A percentile compares a stretch with the other conserved stretches of the same genome.
Evolutionary conservation across 2,329 filamentous ascomycete species (phyloP).

Genomic region (Hymenoscyphus infarciens): DNA sequence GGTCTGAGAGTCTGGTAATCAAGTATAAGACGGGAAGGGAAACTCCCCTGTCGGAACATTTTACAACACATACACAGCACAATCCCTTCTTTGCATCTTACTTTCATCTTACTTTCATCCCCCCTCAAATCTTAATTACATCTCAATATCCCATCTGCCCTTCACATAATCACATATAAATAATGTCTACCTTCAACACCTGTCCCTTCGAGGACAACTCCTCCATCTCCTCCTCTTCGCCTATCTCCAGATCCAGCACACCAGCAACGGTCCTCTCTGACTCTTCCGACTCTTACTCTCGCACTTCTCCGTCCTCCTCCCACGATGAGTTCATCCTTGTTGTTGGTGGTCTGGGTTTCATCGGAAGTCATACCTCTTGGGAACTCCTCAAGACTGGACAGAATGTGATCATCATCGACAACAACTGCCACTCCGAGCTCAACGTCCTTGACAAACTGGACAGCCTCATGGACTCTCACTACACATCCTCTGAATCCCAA

Average conservation of each 20-base stretch:
- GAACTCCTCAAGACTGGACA: slow-evolving; percentile 47
- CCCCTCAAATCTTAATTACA: no score
- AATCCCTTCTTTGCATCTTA: neutral
- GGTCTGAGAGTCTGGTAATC: neutral
- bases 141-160: no score
- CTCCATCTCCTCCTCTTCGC: neutral
- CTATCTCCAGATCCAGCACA: slow-evolving; percentile 4
- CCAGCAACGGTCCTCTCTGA: slow-evolving; percentile 6
- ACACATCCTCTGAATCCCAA: slow-evolving; percentile 10
- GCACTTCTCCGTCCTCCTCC: neutral
- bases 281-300: neutral
- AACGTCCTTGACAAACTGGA: slow-evolving; percentile 25
- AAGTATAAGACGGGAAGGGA: neutral
- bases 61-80: neutral
- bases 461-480: slow-evolving; percentile 22
- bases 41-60: neutral
- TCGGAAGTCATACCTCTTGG: slow-evolving; percentile 48
- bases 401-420: slow-evolving; percentile 42
- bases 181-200: neutral
- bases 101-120: neutral
- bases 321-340: slow-evolving; percentile 36
- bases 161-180: neutral
- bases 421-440: slow-evolving; percentile 37
- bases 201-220: neutral
- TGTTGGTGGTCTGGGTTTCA: slow-evolving; percentile 46